These are phyloP conservation scores for Tulasnella sp. DNA, from an alignment of 768 basidiomycete genomes.

Conservation along the genomic window DNA sequence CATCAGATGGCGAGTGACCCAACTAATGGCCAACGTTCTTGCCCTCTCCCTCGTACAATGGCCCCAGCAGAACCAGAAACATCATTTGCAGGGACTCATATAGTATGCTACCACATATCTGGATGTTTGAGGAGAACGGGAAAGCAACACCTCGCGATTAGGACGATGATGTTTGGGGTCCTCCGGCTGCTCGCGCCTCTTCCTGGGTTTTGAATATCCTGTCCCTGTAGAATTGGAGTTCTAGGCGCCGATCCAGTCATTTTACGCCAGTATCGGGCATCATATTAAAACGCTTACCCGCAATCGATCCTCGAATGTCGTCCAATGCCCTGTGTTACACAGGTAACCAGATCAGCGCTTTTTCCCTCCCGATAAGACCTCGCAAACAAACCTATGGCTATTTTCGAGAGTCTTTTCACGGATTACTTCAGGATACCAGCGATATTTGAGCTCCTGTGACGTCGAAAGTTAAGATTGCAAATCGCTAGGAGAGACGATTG, in stretches of 20 bases:
- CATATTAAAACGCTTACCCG: slow-evolving; percentile 43
- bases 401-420: slow-evolving; percentile 37
- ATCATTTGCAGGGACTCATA: background rate
- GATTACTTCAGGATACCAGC: slow-evolving; percentile 56
- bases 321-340: slow-evolving; percentile 60
- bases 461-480: background rate
- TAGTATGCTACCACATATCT: background rate
- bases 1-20: background rate
- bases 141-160: background rate
- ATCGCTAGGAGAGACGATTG: background rate
- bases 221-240: slow-evolving; percentile 73
- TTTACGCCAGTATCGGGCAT: no score
- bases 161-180: background rate
- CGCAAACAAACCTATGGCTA: slow-evolving; percentile 53
- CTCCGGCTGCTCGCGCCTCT: background rate
- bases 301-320: slow-evolving; percentile 73
- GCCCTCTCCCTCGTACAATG: background rate
- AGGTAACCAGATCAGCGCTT: background rate
- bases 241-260: slow-evolving; percentile 38
- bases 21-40: background rate
- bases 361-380: background rate
- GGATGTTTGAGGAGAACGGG: background rate
- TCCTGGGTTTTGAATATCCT: slow-evolving; percentile 53
- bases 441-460: slow-evolving; percentile 60
- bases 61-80: background rate